phyloP scores from a whole-genome alignment of 352 stramenopile species.

The Globisporangium splendens region DNA sequence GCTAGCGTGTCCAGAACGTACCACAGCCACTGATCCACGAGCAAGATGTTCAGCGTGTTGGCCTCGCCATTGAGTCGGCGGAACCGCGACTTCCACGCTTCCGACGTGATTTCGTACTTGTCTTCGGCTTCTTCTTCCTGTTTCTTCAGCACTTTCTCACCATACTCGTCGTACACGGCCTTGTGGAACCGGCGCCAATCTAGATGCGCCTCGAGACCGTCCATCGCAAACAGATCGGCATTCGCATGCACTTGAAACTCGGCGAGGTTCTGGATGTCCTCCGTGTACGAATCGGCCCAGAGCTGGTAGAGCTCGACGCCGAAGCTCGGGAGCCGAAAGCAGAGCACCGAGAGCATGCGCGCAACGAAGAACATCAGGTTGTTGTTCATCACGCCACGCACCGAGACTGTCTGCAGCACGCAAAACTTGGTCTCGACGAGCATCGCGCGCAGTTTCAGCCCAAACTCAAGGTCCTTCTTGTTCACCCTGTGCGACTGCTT shows the following conservation, averaged over 20 bases:
- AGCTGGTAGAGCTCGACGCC: slow-evolving; percentile 86
- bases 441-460: slow-evolving; percentile 83
- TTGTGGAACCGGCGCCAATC: slow-evolving; percentile 90
- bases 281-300: slow-evolving; percentile 84
- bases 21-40: slow-evolving; percentile 88
- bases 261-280: slow-evolving; percentile 69
- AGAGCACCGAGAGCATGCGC: slow-evolving; percentile 84
- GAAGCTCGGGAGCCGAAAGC: slow-evolving; percentile 84
- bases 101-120: slow-evolving; percentile 86
- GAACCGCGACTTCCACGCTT: slow-evolving; percentile 82
- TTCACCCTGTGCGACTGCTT: slow-evolving; percentile 75
- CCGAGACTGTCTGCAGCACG: slow-evolving; percentile 83
- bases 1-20: slow-evolving; percentile 88
- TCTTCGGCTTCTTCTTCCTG: slow-evolving; percentile 88
- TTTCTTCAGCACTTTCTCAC: slow-evolving; percentile 80
- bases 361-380: slow-evolving; percentile 91
- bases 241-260: slow-evolving; percentile 84
- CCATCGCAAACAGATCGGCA: slow-evolving; percentile 85
- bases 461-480: slow-evolving; percentile 83
- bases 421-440: slow-evolving; percentile 89
- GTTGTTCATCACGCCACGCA: slow-evolving; percentile 90
- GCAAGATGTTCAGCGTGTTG: slow-evolving; percentile 86
- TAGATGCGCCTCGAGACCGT: slow-evolving; percentile 82
- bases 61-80: slow-evolving; percentile 73
- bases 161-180: slow-evolving; percentile 82